Evolutionary conservation across 2,329 filamentous ascomycete species (phyloP).

Genomic region (Talaromyces marneffei): DNA sequence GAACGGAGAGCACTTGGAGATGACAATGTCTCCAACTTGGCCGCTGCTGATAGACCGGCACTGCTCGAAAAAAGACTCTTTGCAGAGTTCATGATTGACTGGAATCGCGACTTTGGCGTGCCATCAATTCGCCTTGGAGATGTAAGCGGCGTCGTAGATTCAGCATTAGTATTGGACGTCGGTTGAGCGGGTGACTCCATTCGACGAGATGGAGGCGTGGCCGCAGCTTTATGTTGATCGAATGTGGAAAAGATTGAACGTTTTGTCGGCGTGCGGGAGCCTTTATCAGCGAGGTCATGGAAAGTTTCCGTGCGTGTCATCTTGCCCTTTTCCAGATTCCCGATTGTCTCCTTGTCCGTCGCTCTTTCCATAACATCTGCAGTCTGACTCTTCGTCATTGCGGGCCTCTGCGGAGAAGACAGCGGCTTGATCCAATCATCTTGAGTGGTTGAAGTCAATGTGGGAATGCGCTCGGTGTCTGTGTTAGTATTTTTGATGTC

Average conservation of each 20-base stretch:
- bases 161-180: slow-evolving; percentile 49
- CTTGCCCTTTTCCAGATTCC: slow-evolving; percentile 45
- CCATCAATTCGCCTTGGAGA: slow-evolving; percentile 62
- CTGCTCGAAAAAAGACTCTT: slow-evolving; percentile 79
- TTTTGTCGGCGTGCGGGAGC: slow-evolving; percentile 18
- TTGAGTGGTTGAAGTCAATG: slow-evolving; percentile 38
- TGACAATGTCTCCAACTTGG: slow-evolving; percentile 51
- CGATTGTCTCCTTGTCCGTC: slow-evolving; percentile 45
- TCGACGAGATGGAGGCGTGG: slow-evolving; percentile 49
- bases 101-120: slow-evolving; percentile 85
- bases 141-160: slow-evolving; percentile 53
- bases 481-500: slow-evolving; percentile 22
- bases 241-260: slow-evolving; percentile 24
- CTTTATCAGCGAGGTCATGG: slow-evolving; percentile 23
- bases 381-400: slow-evolving; percentile 56
- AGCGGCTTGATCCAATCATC: slow-evolving; percentile 58
- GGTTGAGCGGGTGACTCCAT: slow-evolving; percentile 57
- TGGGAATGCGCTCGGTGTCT: slow-evolving; percentile 18
- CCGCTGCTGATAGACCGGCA: slow-evolving; percentile 53
- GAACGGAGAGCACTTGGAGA: slow-evolving; percentile 30
- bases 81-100: slow-evolving; percentile 82
- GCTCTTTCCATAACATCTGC: slow-evolving; percentile 57
- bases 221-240: slow-evolving; percentile 57
- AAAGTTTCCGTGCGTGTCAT: slow-evolving; percentile 36
- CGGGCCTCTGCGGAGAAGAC: slow-evolving; percentile 43